Conservation (phyloP, 768 basidiomycete species). For the Pleurotus cornucopiae region DNA sequence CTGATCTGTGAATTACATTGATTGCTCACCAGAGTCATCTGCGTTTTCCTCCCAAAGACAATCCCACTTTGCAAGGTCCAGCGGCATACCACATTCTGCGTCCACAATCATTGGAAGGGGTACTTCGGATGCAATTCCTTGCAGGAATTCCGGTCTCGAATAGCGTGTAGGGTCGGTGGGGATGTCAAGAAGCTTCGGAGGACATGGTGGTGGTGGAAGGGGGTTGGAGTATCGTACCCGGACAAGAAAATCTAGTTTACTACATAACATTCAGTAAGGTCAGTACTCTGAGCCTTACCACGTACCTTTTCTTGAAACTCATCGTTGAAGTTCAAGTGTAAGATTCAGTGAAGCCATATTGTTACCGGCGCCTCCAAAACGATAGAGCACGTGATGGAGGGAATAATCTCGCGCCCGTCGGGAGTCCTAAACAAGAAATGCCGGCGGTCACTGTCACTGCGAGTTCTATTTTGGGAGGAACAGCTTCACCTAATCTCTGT, state of each 20-base stretch:
- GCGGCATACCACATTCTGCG: slow-evolving; percentile 93
- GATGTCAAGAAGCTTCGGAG: slow-evolving; percentile 90
- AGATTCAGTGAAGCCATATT: not conserved
- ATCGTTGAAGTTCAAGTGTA: slow-evolving; percentile 19
- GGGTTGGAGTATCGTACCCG: slow-evolving; percentile 94
- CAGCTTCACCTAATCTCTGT: too few species aligned
- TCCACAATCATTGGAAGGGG: slow-evolving; percentile 96
- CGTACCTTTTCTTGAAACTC: slow-evolving; percentile 57
- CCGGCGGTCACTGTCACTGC: too few species aligned
- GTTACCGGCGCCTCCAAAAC: not conserved
- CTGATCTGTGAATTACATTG: not conserved
- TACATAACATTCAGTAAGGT: slow-evolving; percentile 19
- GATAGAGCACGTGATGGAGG: not conserved
- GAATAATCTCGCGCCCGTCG: not conserved
- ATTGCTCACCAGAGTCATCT: slow-evolving; percentile 54
- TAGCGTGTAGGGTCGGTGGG: slow-evolving; percentile 89
- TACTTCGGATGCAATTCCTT: slow-evolving; percentile 73
- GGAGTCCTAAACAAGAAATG: too few species aligned
- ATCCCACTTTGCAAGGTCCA: slow-evolving; percentile 82
- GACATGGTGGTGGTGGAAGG: slow-evolving; percentile 93
- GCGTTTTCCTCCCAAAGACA: slow-evolving; percentile 81
- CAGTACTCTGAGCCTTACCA: not conserved
- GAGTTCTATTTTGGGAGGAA: too few species aligned
- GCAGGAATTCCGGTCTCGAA: slow-evolving; percentile 80
- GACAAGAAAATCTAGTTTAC: slow-evolving; percentile 87